Evolutionary conservation across 169 alveolate species (phyloP).

Genomic region (Cryptosporidium baileyi): DNA sequence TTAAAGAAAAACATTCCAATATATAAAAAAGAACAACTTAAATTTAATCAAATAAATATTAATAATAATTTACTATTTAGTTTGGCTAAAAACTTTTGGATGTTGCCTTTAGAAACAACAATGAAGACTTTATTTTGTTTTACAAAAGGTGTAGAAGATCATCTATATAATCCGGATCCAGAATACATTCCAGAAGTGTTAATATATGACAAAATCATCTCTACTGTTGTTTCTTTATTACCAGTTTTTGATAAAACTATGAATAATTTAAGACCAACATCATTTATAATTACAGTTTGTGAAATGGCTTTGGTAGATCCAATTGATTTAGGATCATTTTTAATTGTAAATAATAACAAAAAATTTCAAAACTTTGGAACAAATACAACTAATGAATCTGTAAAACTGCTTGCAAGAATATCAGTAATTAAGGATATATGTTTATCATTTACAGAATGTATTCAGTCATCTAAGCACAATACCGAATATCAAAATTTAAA

Average conservation of each 20-base stretch:
- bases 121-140: constrained; percentile 27
- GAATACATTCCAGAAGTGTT: constrained; percentile 24
- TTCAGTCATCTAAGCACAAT: not conserved
- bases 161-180: constrained; percentile 32
- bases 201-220: constrained; percentile 33
- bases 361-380: too few species aligned
- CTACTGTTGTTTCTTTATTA: constrained; percentile 46
- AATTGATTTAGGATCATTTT: constrained; percentile 39
- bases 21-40: not conserved
- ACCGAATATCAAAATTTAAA: not conserved
- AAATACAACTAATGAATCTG: not conserved
- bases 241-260: constrained; percentile 28
- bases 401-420: constrained; percentile 12
- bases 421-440: constrained; percentile 19
- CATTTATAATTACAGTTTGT: constrained; percentile 45
- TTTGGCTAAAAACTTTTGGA: constrained; percentile 46
- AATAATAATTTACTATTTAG: constrained; percentile 7
- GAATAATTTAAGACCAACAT: constrained; percentile 24
- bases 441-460: constrained; percentile 3
- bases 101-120: constrained; percentile 4
- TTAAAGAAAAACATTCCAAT: not conserved
- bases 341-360: not conserved
- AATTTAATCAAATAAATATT: not conserved
- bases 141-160: not conserved
- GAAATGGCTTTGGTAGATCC: constrained; percentile 65